Conservation (phyloP, 2,329 filamentous ascomycete species). For the Cadophora gregata region DNA sequence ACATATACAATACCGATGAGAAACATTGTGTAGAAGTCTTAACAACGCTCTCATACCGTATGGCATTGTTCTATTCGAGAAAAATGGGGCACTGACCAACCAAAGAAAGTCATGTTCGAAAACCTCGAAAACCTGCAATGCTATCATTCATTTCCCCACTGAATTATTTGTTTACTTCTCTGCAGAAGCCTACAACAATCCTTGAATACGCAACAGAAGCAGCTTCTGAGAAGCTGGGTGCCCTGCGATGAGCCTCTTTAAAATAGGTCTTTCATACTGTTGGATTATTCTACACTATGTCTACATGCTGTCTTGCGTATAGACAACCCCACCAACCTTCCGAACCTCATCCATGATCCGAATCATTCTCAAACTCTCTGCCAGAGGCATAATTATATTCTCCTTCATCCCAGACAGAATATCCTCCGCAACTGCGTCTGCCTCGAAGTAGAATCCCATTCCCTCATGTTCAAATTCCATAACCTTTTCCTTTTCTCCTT, state of each 20-base stretch:
- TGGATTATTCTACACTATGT: too few species aligned
- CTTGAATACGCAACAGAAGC: too few species aligned
- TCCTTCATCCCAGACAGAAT: conserved; percentile 28
- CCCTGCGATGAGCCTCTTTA: too few species aligned
- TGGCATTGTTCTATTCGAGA: too few species aligned
- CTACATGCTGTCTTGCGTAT: conserved; percentile 19
- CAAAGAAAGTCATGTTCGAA: too few species aligned
- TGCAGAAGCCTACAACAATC: too few species aligned
- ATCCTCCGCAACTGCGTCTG: conserved; percentile 32
- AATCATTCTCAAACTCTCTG: conserved; percentile 33
- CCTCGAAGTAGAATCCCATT: conserved; percentile 44
- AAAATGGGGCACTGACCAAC: too few species aligned
- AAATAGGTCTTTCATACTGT: too few species aligned
- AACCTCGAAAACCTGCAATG: too few species aligned
- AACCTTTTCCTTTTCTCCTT: background rate
- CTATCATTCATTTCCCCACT: too few species aligned
- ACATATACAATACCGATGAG: background rate
- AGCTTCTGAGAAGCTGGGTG: too few species aligned
- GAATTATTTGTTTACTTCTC: background rate
- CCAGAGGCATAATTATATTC: conserved; percentile 33
- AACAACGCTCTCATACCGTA: too few species aligned
- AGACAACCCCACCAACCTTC: conserved; percentile 10
- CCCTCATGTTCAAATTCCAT: conserved; percentile 51
- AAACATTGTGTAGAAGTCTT: background rate
- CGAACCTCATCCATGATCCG: conserved; percentile 34